phyloP scores from a whole-genome alignment of 495 filamentous ascomycete genomes.

The Annulohypoxylon bovei region DNA sequence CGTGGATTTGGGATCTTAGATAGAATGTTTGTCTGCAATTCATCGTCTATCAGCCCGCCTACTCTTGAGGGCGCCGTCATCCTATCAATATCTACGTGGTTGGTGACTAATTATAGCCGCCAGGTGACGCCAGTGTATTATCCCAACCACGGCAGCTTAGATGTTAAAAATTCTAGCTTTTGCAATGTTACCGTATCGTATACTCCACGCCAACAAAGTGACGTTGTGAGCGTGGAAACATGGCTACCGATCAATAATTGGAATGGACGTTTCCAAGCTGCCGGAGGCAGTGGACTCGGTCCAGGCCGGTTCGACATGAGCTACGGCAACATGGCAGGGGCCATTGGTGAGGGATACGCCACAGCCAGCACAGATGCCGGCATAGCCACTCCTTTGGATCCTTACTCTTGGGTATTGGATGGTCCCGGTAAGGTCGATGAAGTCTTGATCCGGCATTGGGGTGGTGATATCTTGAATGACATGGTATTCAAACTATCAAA shows the following conservation, averaged over 20 bases:
- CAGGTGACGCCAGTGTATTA: constrained; percentile 26
- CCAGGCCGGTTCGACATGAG: constrained; percentile 34
- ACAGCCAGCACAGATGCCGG: constrained; percentile 46
- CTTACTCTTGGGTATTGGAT: constrained; percentile 19
- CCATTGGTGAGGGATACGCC: constrained; percentile 48
- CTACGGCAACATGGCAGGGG: constrained; percentile 39
- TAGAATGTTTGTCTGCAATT: constrained; percentile 16
- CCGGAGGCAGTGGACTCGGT: constrained; percentile 54
- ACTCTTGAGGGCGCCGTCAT: constrained; percentile 4
- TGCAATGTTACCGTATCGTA: constrained; percentile 61
- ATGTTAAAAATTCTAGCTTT: constrained; percentile 40
- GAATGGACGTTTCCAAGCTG: constrained; percentile 54
- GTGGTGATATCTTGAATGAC: constrained; percentile 26
- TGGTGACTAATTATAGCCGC: constrained; percentile 30
- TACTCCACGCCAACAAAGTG: constrained; percentile 53
- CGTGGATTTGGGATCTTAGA: not conserved
- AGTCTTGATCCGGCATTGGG: constrained; percentile 20
- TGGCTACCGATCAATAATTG: constrained; percentile 52
- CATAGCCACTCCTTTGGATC: constrained; percentile 22
- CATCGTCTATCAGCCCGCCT: constrained; percentile 5
- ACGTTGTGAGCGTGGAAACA: constrained; percentile 49
- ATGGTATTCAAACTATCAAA: constrained; percentile 7
- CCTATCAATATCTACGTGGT: constrained; percentile 4
- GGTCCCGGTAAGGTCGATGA: constrained; percentile 20
- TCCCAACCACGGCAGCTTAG: constrained; percentile 24